Base-by-base conservation (phyloP, 139 green algal species). In the Picochlorum sp. region DNA sequence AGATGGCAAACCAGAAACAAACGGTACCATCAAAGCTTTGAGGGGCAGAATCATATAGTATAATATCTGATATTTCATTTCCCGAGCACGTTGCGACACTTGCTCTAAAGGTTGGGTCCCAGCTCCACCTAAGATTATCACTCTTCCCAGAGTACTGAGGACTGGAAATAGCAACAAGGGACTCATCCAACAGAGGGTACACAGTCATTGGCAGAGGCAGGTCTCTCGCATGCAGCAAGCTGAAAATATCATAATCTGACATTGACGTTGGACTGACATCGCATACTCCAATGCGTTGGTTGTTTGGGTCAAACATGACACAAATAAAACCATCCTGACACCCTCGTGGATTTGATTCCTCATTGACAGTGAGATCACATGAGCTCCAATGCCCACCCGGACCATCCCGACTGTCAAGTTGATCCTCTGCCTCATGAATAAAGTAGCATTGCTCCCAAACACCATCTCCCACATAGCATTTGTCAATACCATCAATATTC, bases 151-250 rank as follows among this genome's bases (percentile, higher is more conserved):
- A 30, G 47, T 69, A 77, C 15, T 50, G 6, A 7, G 58, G 65
- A 38, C 73, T 49, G 32, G 61, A 34, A 18, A 65, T 15, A 4
- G 57, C 64, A 30, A 44, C 28, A 21, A 66, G 32, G 3, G 3
- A 20, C 49, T 32, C 45, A 23, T 4, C 63, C 8, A 64, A 69
- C 26, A 77, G 64, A 0, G 71, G 71, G 57, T 69, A 77, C 37
- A 69, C 60, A 38, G 65, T 56, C 32, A 68, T 24, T 3, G 71
- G 71, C 8, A 41, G 8, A 41, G 34, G 34, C 8, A 41, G 34
- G 8, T 41, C 34, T 41, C 34, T 41, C 7, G 34, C 34, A 41
- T 13, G 34, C 2, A 41, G 34, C 8, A 41, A 7, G 34, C 34
- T 41, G 34, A 41, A 41, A 41, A 41, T 41, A 41, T 41, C 34